These are phyloP conservation scores for Cercophora newfieldiana DNA, from an alignment of 495 filamentous ascomycete species.

Conservation along the genomic window DNA sequence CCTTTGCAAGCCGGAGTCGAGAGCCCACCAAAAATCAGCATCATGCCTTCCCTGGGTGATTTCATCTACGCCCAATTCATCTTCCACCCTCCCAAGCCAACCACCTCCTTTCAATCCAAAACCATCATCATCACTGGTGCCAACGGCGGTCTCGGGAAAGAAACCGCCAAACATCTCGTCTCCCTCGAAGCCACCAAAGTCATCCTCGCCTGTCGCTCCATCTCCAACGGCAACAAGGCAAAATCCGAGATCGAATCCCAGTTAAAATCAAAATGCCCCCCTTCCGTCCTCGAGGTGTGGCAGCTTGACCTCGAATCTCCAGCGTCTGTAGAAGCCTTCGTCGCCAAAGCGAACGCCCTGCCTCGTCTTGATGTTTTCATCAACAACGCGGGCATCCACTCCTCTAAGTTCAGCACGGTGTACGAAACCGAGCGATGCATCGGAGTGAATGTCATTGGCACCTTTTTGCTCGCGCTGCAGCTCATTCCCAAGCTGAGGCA, in stretches of 20 bases:
- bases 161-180: conserved; percentile 46
- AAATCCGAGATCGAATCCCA: conserved; percentile 40
- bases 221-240: conserved; percentile 42
- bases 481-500: too few species aligned
- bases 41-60: conserved; percentile 2
- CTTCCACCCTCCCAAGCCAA: background rate
- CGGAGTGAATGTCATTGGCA: too few species aligned
- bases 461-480: too few species aligned
- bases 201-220: conserved; percentile 48
- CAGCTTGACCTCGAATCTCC: conserved; percentile 45
- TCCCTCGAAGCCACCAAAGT: conserved; percentile 43
- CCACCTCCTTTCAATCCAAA: conserved; percentile 22
- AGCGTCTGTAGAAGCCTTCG: conserved; percentile 28
- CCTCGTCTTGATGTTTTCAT: conserved; percentile 44
- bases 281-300: conserved; percentile 54
- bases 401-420: conserved; percentile 17
- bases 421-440: conserved; percentile 39
- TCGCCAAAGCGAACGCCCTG: conserved; percentile 13
- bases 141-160: conserved; percentile 55
- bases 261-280: conserved; percentile 34
- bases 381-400: conserved; percentile 44
- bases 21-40: background rate
- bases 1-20: too few species aligned
- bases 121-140: conserved; percentile 55
- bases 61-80: conserved; percentile 2